A percentile compares a stretch with the other conserved stretches of the same genome.
phyloP scores from a whole-genome alignment of 2,329 filamentous ascomycete species.

The Fusarium albosuccineum region DNA sequence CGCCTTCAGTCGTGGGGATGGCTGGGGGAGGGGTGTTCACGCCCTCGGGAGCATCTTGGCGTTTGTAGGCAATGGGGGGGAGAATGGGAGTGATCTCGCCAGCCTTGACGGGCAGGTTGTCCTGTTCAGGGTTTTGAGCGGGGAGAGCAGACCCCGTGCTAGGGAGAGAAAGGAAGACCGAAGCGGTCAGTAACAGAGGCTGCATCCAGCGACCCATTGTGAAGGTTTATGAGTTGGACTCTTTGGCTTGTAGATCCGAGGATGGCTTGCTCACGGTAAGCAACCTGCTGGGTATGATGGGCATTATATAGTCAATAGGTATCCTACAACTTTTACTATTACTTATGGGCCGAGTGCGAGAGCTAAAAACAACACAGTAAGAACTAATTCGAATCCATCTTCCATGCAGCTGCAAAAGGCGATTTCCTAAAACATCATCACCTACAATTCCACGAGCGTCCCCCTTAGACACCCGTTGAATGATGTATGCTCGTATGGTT shows the following conservation, averaged over 20 bases:
- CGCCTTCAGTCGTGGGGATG: not conserved
- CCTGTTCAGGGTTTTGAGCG: not conserved
- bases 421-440: not conserved
- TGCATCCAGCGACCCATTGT: conserved; percentile 17
- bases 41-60: conserved; percentile 6
- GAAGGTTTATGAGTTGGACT: not conserved
- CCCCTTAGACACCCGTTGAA: not conserved
- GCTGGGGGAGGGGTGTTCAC: not conserved
- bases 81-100: not conserved
- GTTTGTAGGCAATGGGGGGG: not conserved
- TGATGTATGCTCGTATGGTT: conserved; percentile 6
- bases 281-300: not conserved
- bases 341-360: not conserved
- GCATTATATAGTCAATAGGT: not conserved
- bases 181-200: conserved; percentile 10
- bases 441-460: not conserved
- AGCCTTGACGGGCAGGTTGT: not conserved
- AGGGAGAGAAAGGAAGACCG: conserved; percentile 12
- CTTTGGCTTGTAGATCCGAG: not conserved
- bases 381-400: not conserved
- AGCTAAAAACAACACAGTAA: not conserved
- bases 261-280: not conserved
- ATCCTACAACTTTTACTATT: too few species aligned
- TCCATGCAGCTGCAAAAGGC: not conserved
- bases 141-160: conserved; percentile 5